Evolutionary conservation across 306 rosid genomes (phyloP).

Genomic region (Pterocarpus macrocarpus): DNA sequence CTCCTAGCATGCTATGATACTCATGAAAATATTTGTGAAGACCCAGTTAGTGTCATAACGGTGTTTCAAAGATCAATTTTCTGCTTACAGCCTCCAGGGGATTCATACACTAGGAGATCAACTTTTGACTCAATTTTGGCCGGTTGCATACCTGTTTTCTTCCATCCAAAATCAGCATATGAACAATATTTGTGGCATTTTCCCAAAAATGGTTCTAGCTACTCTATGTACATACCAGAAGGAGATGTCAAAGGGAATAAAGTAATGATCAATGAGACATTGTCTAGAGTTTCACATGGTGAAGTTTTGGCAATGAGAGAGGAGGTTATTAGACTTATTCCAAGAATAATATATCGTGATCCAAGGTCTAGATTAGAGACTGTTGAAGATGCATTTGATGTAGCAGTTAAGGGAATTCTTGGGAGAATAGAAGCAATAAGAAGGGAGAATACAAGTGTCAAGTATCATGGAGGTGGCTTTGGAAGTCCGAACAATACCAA

Average conservation of each 20-base stretch:
- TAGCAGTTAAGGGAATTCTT: constrained; percentile 64
- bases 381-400: constrained; percentile 65
- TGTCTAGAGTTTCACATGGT: constrained; percentile 44
- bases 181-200: constrained; percentile 69
- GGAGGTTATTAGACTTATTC: constrained; percentile 59
- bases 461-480: background rate
- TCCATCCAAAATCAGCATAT: constrained; percentile 64
- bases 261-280: constrained; percentile 46
- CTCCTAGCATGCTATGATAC: constrained; percentile 45
- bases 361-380: constrained; percentile 50
- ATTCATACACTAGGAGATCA: constrained; percentile 66
- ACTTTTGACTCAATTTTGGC: constrained; percentile 68
- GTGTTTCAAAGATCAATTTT: constrained; percentile 61
- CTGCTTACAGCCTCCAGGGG: constrained; percentile 70
- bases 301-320: constrained; percentile 58
- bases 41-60: constrained; percentile 46
- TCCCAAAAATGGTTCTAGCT: constrained; percentile 45
- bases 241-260: constrained; percentile 45
- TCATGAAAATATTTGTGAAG: constrained; percentile 32
- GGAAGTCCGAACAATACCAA: background rate
- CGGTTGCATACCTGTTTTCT: constrained; percentile 72
- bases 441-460: constrained; percentile 32
- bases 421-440: constrained; percentile 51
- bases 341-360: constrained; percentile 57
- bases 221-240: constrained; percentile 52